phyloP scores from a whole-genome alignment of 306 rosid genomes.

The Lathyrus tuberosus region DNA sequence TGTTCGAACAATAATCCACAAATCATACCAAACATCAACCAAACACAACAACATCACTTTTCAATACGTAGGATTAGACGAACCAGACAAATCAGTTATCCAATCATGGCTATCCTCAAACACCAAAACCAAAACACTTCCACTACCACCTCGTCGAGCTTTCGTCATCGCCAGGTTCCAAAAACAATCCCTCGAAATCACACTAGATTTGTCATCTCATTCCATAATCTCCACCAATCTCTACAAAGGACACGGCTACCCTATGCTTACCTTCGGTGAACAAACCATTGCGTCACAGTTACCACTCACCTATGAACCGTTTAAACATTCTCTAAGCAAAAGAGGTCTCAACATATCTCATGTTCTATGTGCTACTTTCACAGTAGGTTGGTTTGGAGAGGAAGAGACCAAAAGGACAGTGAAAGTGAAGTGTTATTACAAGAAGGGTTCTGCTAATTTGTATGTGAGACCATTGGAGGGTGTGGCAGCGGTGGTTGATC shows the following conservation, averaged over 20 bases:
- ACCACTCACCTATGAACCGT: slow-evolving; percentile 33
- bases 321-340: slow-evolving; percentile 26
- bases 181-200: slow-evolving; percentile 49
- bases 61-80: slow-evolving; percentile 60
- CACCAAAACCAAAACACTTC: background rate
- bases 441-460: slow-evolving; percentile 28
- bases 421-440: slow-evolving; percentile 40
- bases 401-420: slow-evolving; percentile 7
- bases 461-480: slow-evolving; percentile 42
- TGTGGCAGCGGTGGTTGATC: slow-evolving; percentile 32
- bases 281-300: background rate
- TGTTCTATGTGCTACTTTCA: slow-evolving; percentile 1
- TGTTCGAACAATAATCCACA: slow-evolving; percentile 39
- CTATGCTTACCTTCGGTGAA: slow-evolving; percentile 42
- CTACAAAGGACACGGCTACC: slow-evolving; percentile 51
- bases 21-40: slow-evolving; percentile 12
- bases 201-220: slow-evolving; percentile 37
- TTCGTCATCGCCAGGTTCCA: slow-evolving; percentile 44
- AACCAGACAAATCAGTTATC: slow-evolving; percentile 51
- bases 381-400: slow-evolving; percentile 46
- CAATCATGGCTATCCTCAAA: slow-evolving; percentile 51
- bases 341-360: slow-evolving; percentile 35
- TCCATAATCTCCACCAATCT: slow-evolving; percentile 40
- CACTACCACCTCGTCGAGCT: slow-evolving; percentile 52
- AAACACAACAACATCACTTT: slow-evolving; percentile 39